phyloP scores from a whole-genome alignment of 805 yeast species.

The Starmerella davenportii region DNA sequence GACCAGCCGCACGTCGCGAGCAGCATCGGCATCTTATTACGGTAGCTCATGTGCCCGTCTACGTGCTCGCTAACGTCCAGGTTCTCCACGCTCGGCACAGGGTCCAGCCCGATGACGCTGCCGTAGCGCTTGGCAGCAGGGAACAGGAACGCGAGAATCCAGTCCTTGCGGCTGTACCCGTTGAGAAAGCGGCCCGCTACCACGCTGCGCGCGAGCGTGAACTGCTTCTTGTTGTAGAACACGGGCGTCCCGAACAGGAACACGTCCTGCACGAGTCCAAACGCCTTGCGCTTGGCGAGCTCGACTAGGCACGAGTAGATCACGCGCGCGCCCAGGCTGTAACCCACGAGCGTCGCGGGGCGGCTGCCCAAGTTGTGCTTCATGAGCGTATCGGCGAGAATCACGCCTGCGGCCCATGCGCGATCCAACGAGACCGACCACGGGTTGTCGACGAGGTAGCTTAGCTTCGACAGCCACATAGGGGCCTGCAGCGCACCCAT shows the following conservation, averaged over 20 bases:
- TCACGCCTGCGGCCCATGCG: constrained; percentile 90
- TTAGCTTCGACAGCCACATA: constrained; percentile 71
- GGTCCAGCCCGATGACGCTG: constrained; percentile 78
- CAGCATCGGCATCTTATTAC: constrained; percentile 79
- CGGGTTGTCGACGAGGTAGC: constrained; percentile 84
- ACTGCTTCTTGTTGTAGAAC: constrained; percentile 58
- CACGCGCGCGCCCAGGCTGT: constrained; percentile 81
- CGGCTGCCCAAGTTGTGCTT: constrained; percentile 78
- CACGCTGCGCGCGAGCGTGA: constrained; percentile 60
- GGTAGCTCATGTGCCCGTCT: constrained; percentile 94
- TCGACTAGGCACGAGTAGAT: constrained; percentile 79
- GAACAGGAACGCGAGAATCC: constrained; percentile 89
- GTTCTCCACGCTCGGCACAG: constrained; percentile 53
- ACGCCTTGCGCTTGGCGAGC: constrained; percentile 68
- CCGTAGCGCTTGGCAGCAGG: constrained; percentile 89
- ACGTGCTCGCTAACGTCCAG: constrained; percentile 72
- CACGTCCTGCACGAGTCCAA: constrained; percentile 78
- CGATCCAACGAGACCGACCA: constrained; percentile 95
- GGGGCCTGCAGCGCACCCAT: constrained; percentile 91
- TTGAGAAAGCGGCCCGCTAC: constrained; percentile 81
- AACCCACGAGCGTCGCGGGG: constrained; percentile 84
- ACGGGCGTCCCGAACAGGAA: constrained; percentile 76
- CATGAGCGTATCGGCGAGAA: constrained; percentile 78
- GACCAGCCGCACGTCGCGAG: constrained; percentile 55
- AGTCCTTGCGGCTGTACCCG: constrained; percentile 81